Evolutionary conservation across 2,329 filamentous ascomycete species (phyloP), one percentile per base, ranked within the genome.

Genomic region (Colletotrichum lindemuthianum): DNA sequence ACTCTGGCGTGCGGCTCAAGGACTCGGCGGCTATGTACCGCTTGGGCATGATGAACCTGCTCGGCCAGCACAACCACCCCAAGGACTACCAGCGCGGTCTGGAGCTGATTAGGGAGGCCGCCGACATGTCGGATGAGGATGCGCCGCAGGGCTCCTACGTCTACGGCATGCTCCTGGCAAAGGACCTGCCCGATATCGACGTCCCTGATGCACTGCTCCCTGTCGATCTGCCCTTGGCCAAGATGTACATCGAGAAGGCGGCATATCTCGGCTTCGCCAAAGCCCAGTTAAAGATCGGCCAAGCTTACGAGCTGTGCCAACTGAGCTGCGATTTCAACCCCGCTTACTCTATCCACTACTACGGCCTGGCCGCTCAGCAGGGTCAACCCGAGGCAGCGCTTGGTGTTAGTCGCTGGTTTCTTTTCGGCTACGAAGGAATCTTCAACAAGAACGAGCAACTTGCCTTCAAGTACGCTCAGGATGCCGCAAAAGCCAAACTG

Each of bases 371-470:
- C 24, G 92, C 96, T 11, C 90, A 92, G 69, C 96, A 98, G 78
- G 95, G 94, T 15, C 93, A 98, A 72, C 84, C 93, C 0, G 96
- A 99, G 75, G 96, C 95, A 0, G 93, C 97, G 65, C 91, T 99
- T 78, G 93, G 95, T 34, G 93, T 99, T 66, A 98, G 95, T 78
- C 96, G 97, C 77, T 99, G 96, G 96, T 99, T 98, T 74, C 84
- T 99, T 34, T 98, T 97, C 72, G 96, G 96, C 3, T 94, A 96
- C 69, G 95, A 98, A 70, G 91, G 90, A 24, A 85, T 96, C 7
- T 97, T 99, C 73, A 87, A 92, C 65, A 98, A 98, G 84, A 98
- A 97, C 72, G 96, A 99, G 77, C 91, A 95, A 74, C 81, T 98
- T 52, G 95, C 96, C 7, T 99, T 92, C 78, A 90, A 88, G 55